Conservation (phyloP, 257 asterid genomes). For the Schizonepeta tenuifolia region DNA sequence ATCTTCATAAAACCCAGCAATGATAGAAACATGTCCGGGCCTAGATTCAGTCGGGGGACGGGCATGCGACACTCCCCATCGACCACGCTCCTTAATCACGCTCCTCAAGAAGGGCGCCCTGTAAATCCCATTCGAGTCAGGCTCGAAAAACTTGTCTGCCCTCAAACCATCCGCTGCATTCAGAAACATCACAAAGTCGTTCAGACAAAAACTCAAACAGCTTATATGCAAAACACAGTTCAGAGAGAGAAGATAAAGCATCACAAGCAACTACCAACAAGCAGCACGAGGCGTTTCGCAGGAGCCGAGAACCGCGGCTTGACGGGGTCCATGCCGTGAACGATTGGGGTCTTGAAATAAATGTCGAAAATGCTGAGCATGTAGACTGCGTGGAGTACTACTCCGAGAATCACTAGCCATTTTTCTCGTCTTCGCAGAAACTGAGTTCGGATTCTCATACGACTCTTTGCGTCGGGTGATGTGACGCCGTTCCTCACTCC, state of each 20-base stretch:
- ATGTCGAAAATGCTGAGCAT: slow-evolving; percentile 99
- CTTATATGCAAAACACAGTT: slow-evolving; percentile 25
- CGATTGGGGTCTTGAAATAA: slow-evolving; percentile 92
- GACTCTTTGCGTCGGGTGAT: slow-evolving; percentile 43
- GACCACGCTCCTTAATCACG: slow-evolving; percentile 85
- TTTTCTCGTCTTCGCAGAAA: slow-evolving; percentile 68
- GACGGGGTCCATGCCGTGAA: slow-evolving; percentile 95
- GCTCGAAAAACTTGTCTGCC: slow-evolving; percentile 97
- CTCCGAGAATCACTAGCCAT: slow-evolving; percentile 88
- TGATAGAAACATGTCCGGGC: slow-evolving; percentile 98
- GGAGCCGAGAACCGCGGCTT: slow-evolving; percentile 77
- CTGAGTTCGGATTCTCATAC: slow-evolving; percentile 43
- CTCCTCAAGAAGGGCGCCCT: slow-evolving; percentile 94
- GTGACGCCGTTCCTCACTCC: slow-evolving; percentile 46
- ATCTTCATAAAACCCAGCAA: slow-evolving; percentile 98
- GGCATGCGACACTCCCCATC: slow-evolving; percentile 99
- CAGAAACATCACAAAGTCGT: slow-evolving; percentile 28
- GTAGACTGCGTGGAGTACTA: slow-evolving; percentile 91
- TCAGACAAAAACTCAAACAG: slow-evolving; percentile 52
- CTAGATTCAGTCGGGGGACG: slow-evolving; percentile 99
- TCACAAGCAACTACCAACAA: slow-evolving; percentile 56
- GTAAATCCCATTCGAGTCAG: slow-evolving; percentile 73
- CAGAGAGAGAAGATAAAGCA: not conserved
- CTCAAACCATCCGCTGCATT: slow-evolving; percentile 93
- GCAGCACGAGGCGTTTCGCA: slow-evolving; percentile 85